Evolutionary conservation across 371 early-diverging fungal genomes (phyloP).

Genomic region (Lichtheimia ornata): DNA sequence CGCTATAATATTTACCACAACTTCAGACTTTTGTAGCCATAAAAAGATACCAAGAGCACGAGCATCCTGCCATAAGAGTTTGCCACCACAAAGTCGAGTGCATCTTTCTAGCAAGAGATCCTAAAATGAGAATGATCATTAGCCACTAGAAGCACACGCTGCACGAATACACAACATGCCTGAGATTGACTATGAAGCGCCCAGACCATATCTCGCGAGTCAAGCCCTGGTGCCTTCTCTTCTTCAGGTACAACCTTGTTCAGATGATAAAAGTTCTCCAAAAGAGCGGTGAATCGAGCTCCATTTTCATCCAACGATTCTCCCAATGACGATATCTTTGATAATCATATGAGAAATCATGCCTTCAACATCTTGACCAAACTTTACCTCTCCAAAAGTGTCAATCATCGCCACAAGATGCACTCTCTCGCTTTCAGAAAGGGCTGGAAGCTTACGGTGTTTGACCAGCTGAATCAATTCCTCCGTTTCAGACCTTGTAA

Average conservation of each 20-base stretch:
- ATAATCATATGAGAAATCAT: neutral
- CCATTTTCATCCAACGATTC: constrained; percentile 89
- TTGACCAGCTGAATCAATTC: constrained; percentile 38
- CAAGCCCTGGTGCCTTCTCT: constrained; percentile 46
- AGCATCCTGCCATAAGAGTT: constrained; percentile 82
- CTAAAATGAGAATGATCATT: constrained; percentile 25
- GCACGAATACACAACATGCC: constrained; percentile 23
- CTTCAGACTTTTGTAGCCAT: constrained; percentile 82
- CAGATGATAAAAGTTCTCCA: constrained; percentile 69
- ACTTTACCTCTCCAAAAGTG: constrained; percentile 60
- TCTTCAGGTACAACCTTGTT: constrained; percentile 46
- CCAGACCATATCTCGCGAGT: constrained; percentile 81
- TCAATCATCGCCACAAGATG: constrained; percentile 65
- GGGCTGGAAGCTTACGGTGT: constrained; percentile 43
- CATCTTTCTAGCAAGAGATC: constrained; percentile 76
- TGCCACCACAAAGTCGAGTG: constrained; percentile 56
- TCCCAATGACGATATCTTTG: constrained; percentile 67
- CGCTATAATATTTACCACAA: constrained; percentile 51
- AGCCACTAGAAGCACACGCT: neutral
- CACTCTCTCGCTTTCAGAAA: constrained; percentile 44
- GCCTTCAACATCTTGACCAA: neutral
- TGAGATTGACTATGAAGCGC: constrained; percentile 91
- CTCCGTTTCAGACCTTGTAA: constrained; percentile 31
- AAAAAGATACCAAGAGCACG: constrained; percentile 79
- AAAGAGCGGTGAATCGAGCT: constrained; percentile 75